These are phyloP conservation scores for Saccharomycopsis sp. DNA, from an alignment of 805 yeast genomes.

Conservation along the genomic window DNA sequence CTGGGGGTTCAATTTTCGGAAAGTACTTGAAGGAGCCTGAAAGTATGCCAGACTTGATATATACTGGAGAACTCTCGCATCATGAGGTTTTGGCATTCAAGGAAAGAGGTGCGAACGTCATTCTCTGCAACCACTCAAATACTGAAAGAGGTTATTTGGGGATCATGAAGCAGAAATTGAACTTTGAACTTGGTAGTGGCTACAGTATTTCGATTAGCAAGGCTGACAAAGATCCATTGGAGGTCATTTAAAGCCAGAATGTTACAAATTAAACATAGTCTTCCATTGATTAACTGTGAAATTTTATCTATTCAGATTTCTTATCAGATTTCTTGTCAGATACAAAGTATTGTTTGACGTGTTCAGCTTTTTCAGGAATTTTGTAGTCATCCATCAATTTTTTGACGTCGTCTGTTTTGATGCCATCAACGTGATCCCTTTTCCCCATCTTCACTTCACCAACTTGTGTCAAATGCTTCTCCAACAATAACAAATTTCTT, in stretches of 20 bases:
- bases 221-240: slow-evolving; percentile 58
- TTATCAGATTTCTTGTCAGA: too few relatives aligned
- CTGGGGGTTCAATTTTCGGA: slow-evolving; percentile 72
- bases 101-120: slow-evolving; percentile 63
- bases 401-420: slow-evolving; percentile 3
- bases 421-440: slow-evolving; percentile 7
- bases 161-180: slow-evolving; percentile 43
- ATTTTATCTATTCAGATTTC: too few relatives aligned
- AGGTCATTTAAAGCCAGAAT: slow-evolving; percentile 26
- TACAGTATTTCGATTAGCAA: slow-evolving; percentile 42
- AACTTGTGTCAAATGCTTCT: slow-evolving; percentile 37
- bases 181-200: slow-evolving; percentile 29
- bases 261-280: too few relatives aligned
- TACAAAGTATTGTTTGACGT: too few relatives aligned
- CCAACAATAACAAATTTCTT: slow-evolving; percentile 58
- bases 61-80: slow-evolving; percentile 92
- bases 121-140: slow-evolving; percentile 83
- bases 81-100: slow-evolving; percentile 72
- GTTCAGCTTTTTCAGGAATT: too few relatives aligned
- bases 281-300: too few relatives aligned
- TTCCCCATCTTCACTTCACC: slow-evolving; percentile 16
- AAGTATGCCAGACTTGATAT: slow-evolving; percentile 57
- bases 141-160: slow-evolving; percentile 81
- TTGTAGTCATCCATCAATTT: slow-evolving; percentile 6
- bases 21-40: slow-evolving; percentile 39